Evolutionary conservation across 495 filamentous ascomycete genomes (phyloP), one percentile per base, ranked within the genome.

Genomic region (Xylaria intraflava): DNA sequence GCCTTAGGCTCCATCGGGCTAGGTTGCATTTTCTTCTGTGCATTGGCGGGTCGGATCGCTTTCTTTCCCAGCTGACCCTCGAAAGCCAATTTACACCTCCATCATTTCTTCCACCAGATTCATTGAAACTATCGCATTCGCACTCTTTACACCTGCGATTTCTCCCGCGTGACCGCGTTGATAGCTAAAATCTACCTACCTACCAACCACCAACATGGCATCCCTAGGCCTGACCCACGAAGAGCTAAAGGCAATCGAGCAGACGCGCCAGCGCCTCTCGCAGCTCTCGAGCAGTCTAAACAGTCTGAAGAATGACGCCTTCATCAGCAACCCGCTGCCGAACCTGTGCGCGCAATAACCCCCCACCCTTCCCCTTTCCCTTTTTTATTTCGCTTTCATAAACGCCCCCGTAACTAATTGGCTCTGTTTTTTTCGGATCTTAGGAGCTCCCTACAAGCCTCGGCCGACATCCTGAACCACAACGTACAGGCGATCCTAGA

Each of bases 191-290:
- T n/a, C n/a, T n/a, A n/a, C n/a, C n/a, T n/a, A n/a, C n/a, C n/a
- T 19, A 17, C 20, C 42, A 26, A 27, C 49, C 29, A 44, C 29
- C 17, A 20, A 60, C 30, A 82, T 81, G 79, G 65, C 74, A 20
- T 70, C 77, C 17, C 61, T 81, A 19, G 62, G 66, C 16, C 65
- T 82, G 24, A 65, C 53, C 14, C 70, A 69, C 43, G 83, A 85
- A 16, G 86, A 92, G 56, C 75, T 88, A 46, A 85, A 84, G 71
- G 75, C 79, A 52, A 78, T 94, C 43, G 88, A 94, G 59, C 75
- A 86, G 64, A 80, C 86, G 36, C 84, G 87, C 38, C 84, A 86
- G 59, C 80, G 87, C 12, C 80, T 90, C 36, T 72, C 71, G 30
- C 84, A 88, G 60, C 78, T 94, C 33, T 80, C 79, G 14, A 80